Conservation (phyloP, 1,284 basidiomycete species). For the Cutaneotrichosporon cutaneum region DNA sequence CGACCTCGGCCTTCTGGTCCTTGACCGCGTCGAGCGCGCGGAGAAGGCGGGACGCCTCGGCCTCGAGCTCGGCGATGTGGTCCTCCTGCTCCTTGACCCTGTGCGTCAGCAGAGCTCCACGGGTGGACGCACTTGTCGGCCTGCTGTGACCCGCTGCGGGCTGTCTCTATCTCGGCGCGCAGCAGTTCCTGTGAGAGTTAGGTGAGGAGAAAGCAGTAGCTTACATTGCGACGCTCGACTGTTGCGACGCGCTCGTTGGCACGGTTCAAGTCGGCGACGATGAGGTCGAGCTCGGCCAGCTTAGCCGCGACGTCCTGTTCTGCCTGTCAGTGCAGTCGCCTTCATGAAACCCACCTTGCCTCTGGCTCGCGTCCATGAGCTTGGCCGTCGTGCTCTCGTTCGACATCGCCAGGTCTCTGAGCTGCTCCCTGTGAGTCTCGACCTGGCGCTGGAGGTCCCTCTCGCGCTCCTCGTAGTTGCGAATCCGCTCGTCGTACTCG, state of each 20-base stretch:
- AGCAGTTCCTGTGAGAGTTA: conserved; percentile 70
- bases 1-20: conserved; percentile 58
- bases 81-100: conserved; percentile 71
- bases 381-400: conserved; percentile 90
- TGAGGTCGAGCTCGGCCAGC: conserved; percentile 85
- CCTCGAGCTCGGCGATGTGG: conserved; percentile 70
- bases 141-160: conserved; percentile 74
- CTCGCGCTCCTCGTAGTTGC: conserved; percentile 93
- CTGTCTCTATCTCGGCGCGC: conserved; percentile 85
- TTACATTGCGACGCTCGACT: conserved; percentile 86
- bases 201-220: conserved; percentile 29
- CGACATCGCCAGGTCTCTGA: conserved; percentile 81
- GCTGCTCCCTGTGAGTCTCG: conserved; percentile 76
- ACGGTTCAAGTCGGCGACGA: conserved; percentile 85
- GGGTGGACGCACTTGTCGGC: conserved; percentile 63
- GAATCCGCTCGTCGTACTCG: conserved; percentile 89
- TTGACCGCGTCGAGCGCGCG: conserved; percentile 70
- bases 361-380: conserved; percentile 79
- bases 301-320: conserved; percentile 87
- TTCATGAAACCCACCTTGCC: conserved; percentile 63
- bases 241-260: conserved; percentile 88
- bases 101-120: background rate
- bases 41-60: conserved; percentile 68
- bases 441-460: conserved; percentile 86
- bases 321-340: conserved; percentile 44